Base-by-base conservation (phyloP, 2,329 filamentous ascomycete genomes). In the Clonostachys solani region DNA sequence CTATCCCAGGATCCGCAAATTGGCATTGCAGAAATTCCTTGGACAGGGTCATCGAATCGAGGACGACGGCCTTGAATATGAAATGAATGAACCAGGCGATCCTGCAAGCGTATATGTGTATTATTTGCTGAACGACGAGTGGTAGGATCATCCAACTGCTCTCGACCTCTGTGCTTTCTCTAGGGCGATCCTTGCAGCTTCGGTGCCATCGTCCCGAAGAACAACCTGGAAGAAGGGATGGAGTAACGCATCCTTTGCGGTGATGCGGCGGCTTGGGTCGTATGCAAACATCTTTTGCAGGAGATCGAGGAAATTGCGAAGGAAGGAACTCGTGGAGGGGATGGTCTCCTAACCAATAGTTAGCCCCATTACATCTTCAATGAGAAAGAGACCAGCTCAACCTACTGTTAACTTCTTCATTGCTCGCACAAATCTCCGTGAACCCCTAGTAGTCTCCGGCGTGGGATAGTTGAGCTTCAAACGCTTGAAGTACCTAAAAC, bases 191-290 rank as follows among this genome's bases (percentile, higher is more conserved):
- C 83, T 84, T 38, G 80, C 76, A 12, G 83, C 83, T 61, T 86
- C 83, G 8, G 82, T 86, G 36, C 83, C 83, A 57, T 87, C 83
- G 54, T 87, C 83, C 29, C 80, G 78, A 34, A 76, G 72, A 3
- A 81, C 76, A 44, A 74, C 82, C 56, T 78, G 80, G 64, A 87
- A 86, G 83, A 83, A 87, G 3, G 80, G 78, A 52, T 87, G 83
- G 47, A 82, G 76, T 40, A 87, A 65, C 3, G 83, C 83, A 56
- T 85, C 70, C 52, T 84, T 82, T 18, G 83, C 83, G 5, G 81
- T 85, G 52, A 87, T 86, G 42, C 83, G 79, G 48, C 81, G 76
- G 6, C 70, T 66, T 12, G 83, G 82, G 49, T 87, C 83, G 60
- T 87, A 87, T 33, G 86, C 76, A 55, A 87, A 87, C 43, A 87